phyloP scores from a whole-genome alignment of 2,329 filamentous ascomycete genomes.

The Phoma sp. region DNA sequence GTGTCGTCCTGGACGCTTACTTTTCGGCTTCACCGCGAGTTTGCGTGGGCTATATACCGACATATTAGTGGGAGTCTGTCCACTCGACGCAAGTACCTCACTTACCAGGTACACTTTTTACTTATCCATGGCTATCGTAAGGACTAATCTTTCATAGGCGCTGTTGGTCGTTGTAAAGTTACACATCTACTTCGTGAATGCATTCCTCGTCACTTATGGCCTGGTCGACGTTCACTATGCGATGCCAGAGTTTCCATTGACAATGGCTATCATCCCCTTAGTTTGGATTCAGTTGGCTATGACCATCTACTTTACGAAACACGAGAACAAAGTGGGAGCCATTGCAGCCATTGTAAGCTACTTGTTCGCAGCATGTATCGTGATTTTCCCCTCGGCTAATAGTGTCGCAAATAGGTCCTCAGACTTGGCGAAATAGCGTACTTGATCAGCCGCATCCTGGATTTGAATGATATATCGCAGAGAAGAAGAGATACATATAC shows the following conservation, averaged over 20 bases:
- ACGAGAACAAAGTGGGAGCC: slow-evolving; percentile 22
- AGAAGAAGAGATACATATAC: slow-evolving; percentile 14
- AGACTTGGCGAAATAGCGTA: slow-evolving; percentile 29
- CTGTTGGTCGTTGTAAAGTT: slow-evolving; percentile 30
- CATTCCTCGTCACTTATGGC: slow-evolving; percentile 31
- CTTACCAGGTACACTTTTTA: slow-evolving; percentile 16
- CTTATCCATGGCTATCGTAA: too few relatives aligned
- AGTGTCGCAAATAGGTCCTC: slow-evolving; percentile 15
- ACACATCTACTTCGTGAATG: slow-evolving; percentile 27
- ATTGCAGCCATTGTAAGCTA: slow-evolving; percentile 23
- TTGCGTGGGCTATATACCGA: slow-evolving; percentile 27
- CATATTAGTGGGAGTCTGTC: slow-evolving; percentile 20
- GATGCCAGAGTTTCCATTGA: slow-evolving; percentile 32
- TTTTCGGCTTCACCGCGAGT: slow-evolving; percentile 21
- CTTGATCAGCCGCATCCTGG: slow-evolving; percentile 27
- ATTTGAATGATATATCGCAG: slow-evolving; percentile 20
- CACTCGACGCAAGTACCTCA: slow-evolving; percentile 17
- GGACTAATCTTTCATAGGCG: slow-evolving; percentile 11
- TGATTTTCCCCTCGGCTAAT: neutral
- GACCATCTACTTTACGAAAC: slow-evolving; percentile 19
- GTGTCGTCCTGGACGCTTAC: slow-evolving; percentile 14
- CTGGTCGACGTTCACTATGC: slow-evolving; percentile 31
- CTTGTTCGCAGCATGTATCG: neutral
- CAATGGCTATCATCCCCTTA: slow-evolving; percentile 32
- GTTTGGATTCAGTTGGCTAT: slow-evolving; percentile 22